Conservation (phyloP, 2,329 filamentous ascomycete genomes). For the Calonectria montana region DNA sequence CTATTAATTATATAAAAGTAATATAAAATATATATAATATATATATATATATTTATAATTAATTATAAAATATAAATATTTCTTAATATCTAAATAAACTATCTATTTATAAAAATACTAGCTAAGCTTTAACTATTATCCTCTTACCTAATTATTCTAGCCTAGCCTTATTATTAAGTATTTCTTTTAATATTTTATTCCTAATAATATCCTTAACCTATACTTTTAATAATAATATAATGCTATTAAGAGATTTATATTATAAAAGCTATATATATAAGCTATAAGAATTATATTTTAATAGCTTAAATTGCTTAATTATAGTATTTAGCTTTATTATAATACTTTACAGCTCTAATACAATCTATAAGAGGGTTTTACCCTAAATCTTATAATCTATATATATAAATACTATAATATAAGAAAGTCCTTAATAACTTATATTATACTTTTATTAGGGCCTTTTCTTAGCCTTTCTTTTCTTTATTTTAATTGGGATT, state of each 20-base stretch:
- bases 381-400: conserved; percentile 14
- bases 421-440: background rate
- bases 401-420: background rate
- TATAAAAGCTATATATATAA: conserved; percentile 5
- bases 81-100: background rate
- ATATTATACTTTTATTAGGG: background rate
- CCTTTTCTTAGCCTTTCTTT: background rate
- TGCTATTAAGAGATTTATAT: background rate
- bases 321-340: background rate
- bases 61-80: background rate
- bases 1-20: no score
- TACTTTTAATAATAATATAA: conserved; percentile 1
- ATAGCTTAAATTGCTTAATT: background rate
- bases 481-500: background rate
- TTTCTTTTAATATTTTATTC: background rate
- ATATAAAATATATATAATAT: no score
- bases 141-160: background rate
- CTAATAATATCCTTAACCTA: background rate
- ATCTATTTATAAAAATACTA: background rate
- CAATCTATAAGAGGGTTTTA: no score
- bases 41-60: no score
- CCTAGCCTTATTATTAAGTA: background rate
- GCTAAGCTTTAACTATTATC: background rate
- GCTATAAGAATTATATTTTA: background rate
- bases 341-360: background rate